phyloP scores from a whole-genome alignment of 805 yeast species.

The Schwanniomyces vanrijiae region DNA sequence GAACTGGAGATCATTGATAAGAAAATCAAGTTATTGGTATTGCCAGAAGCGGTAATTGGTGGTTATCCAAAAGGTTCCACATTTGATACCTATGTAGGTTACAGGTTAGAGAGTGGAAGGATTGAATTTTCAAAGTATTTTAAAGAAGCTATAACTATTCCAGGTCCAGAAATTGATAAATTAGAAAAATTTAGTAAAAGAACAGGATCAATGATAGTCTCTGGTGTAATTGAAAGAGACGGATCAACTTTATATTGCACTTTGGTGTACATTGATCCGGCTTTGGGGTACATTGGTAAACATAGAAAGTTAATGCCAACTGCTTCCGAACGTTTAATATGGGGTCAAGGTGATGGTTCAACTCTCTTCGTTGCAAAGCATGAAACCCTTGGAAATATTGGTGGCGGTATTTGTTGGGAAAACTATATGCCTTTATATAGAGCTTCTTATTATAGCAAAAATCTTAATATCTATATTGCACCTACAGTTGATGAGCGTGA shows the following conservation, averaged over 20 bases:
- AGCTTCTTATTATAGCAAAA: conserved; percentile 42
- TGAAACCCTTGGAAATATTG: conserved; percentile 27
- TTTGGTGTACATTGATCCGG: conserved; percentile 39
- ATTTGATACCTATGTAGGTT: conserved; percentile 44
- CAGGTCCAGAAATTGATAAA: conserved; percentile 33
- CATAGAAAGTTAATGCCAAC: conserved; percentile 48
- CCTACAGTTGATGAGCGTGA: conserved; percentile 43
- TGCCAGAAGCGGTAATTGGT: conserved; percentile 48
- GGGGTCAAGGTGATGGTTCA: conserved; percentile 51
- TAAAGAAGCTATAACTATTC: conserved; percentile 33
- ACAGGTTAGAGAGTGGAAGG: conserved; percentile 40
- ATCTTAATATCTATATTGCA: conserved; percentile 42
- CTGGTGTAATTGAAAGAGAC: conserved; percentile 42
- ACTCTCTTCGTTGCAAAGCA: conserved; percentile 38
- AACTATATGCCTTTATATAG: conserved; percentile 43
- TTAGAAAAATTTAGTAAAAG: conserved; percentile 31
- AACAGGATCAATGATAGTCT: conserved; percentile 33
- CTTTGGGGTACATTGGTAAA: conserved; percentile 32
- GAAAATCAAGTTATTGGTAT: conserved; percentile 37
- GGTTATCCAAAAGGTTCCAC: conserved; percentile 47
- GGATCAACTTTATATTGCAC: conserved; percentile 40
- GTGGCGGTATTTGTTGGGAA: conserved; percentile 52
- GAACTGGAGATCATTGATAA: conserved; percentile 31
- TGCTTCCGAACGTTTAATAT: conserved; percentile 43
- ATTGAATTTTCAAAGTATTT: conserved; percentile 37